Evolutionary conservation across 345 rosid genomes (phyloP), one percentile per base, ranked within the genome.

Genomic region (Theobroma cacao): DNA sequence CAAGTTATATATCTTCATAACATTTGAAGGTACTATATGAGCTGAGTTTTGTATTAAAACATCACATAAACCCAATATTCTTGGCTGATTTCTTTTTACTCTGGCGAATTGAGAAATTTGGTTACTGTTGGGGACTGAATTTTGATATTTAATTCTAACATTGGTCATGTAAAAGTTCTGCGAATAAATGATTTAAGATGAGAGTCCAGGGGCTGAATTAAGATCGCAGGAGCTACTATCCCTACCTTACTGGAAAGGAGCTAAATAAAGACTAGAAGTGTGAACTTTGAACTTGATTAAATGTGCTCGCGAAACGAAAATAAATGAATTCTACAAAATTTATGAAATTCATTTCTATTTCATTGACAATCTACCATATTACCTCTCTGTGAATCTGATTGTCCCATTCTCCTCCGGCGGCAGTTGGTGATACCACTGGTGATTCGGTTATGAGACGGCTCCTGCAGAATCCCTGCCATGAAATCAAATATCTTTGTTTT

Each of bases 361-460:
- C 31, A 30, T 30, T 4, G 20, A 36, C 20, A 60, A 48, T 26
- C 12, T 0, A 45, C 22, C 24, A 17, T 45, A 81, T 68, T 80
- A 77, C 76, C 15, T 56, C 3, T 55, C 26, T 63, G 22, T 45
- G 61, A 67, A 26, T 77, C 17, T 61, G 79, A 59, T 71, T 41
- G 48, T 43, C 64, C 65, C 72, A 70, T 3, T 80, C 77, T 80
- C 78, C 71, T 74, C 75, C 48, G 53, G 2, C 36, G 15, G 40
- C 56, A 36, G 7, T 53, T n/a, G 70, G 45, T 26, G 74, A 69
- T 69, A 66, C 40, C 66, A 68, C 18, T 24, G 72, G 55, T 41
- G 72, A 43, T 14, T 71, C 60, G 34, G 75, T 7, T 31, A 26
- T 18, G 17, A 31, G 38, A 50, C 60, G 58, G 18, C 28, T 70